Percentiles rank a stretch among this genome's conserved stretches.
Evolutionary conservation across 1,139 yeast genomes (phyloP).

Genomic region (Geotrichum phurueaensis): DNA sequence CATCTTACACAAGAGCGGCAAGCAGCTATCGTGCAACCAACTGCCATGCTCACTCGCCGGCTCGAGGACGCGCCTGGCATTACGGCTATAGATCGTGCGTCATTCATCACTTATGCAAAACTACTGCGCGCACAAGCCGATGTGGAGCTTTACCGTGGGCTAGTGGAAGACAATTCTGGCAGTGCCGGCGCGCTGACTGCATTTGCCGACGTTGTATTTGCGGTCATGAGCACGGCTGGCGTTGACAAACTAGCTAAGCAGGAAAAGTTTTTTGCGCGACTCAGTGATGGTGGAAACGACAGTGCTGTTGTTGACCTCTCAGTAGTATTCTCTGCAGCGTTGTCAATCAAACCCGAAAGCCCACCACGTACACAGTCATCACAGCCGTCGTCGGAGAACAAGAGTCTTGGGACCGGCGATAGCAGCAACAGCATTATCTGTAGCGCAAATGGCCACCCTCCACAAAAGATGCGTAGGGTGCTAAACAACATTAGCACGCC

Average conservation of each 20-base stretch:
- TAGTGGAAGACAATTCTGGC: constrained; percentile 1
- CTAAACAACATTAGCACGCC: neutral
- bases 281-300: neutral
- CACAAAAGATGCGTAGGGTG: neutral
- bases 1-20: neutral
- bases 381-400: neutral
- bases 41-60: constrained; percentile 18
- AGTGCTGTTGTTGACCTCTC: neutral
- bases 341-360: neutral
- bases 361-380: neutral
- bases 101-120: constrained; percentile 23
- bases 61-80: constrained; percentile 27
- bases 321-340: neutral
- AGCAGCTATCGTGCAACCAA: constrained; percentile 1
- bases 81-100: constrained; percentile 21
- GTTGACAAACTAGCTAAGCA: neutral
- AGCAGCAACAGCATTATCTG: neutral
- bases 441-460: neutral
- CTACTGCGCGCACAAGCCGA: constrained; percentile 20
- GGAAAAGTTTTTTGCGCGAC: neutral
- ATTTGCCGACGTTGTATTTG: constrained; percentile 1
- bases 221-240: neutral
- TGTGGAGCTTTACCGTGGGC: constrained; percentile 9
- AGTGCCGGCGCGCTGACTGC: neutral
- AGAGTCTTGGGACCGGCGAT: neutral